Evolutionary conservation across 2,329 filamentous ascomycete species (phyloP).

Genomic region (Diaporthe caulivora): DNA sequence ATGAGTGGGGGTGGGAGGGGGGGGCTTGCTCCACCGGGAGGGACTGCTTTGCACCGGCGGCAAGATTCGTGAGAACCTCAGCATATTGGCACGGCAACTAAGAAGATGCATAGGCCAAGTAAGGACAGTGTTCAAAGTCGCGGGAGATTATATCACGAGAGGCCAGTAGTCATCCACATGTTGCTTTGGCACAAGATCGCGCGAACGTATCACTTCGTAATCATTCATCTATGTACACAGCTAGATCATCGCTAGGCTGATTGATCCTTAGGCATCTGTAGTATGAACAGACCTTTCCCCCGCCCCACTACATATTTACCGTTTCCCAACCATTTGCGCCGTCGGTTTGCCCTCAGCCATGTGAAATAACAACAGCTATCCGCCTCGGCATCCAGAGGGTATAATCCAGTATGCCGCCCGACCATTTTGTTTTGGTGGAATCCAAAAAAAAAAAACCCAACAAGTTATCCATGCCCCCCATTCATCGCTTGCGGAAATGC

Average conservation of each 20-base stretch:
- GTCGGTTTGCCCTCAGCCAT: slow-evolving; percentile 1
- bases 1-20: too few species aligned
- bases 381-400: slow-evolving; percentile 5
- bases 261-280: slow-evolving; percentile 9
- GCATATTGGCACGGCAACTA: too few species aligned
- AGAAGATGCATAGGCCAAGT: neutral
- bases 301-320: slow-evolving; percentile 2
- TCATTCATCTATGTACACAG: slow-evolving; percentile 27
- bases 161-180: neutral
- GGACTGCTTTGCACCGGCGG: neutral
- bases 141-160: neutral
- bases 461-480: slow-evolving; percentile 11
- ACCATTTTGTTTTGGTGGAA: slow-evolving; percentile 20
- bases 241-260: slow-evolving; percentile 9
- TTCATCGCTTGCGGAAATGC: slow-evolving; percentile 30
- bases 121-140: neutral
- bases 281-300: slow-evolving; percentile 16
- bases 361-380: neutral
- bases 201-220: slow-evolving; percentile 22
- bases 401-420: neutral
- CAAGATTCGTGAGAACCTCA: neutral
- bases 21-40: neutral
- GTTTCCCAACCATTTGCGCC: neutral
- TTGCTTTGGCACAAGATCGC: neutral
- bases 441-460: neutral